phyloP scores from a whole-genome alignment of 352 stramenopile genomes.

The Phytophthora meadii region DNA sequence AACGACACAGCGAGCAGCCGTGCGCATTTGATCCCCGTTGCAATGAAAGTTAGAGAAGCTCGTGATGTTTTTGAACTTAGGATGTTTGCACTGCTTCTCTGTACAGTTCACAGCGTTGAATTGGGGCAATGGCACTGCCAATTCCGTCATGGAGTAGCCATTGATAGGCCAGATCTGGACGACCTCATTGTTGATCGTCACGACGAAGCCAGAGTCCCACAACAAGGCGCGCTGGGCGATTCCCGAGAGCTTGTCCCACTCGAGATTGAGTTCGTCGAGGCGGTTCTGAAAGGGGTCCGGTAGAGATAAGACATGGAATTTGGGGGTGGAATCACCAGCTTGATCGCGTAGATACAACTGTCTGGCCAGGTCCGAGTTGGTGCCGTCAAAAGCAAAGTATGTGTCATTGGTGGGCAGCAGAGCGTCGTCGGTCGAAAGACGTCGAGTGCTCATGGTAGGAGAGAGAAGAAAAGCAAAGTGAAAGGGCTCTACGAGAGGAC shows the following conservation, averaged over 20 bases:
- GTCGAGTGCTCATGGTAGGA: conserved; percentile 14
- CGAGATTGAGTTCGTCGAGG: conserved; percentile 10
- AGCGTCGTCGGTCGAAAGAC: background rate
- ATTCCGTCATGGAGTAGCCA: conserved; percentile 25
- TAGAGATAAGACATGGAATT: conserved; percentile 14
- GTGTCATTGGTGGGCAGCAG: conserved; percentile 26
- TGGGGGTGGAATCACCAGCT: conserved; percentile 2
- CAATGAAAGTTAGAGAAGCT: conserved; percentile 30
- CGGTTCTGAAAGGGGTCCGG: conserved; percentile 7
- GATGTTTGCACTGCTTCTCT: conserved; percentile 28
- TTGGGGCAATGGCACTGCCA: conserved; percentile 30
- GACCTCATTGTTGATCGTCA: conserved; percentile 13
- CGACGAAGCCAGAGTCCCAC: conserved; percentile 39
- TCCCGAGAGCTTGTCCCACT: conserved; percentile 26
- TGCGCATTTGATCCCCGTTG: conserved; percentile 33
- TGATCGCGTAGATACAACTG: conserved; percentile 35
- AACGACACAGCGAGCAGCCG: conserved; percentile 22
- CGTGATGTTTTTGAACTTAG: background rate
- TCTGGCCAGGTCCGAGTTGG: conserved; percentile 40
- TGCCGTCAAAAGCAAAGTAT: conserved; percentile 41
- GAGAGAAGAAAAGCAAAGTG: background rate
- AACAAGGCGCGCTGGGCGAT: conserved; percentile 35
- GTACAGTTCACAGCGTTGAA: conserved; percentile 21
- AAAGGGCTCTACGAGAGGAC: too few relatives aligned
- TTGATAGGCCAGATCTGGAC: conserved; percentile 35